Evolutionary conservation across 2,329 filamentous ascomycete genomes (phyloP), one percentile per base, ranked within the genome.

Genomic region (Colletotrichum sansevieriae): DNA sequence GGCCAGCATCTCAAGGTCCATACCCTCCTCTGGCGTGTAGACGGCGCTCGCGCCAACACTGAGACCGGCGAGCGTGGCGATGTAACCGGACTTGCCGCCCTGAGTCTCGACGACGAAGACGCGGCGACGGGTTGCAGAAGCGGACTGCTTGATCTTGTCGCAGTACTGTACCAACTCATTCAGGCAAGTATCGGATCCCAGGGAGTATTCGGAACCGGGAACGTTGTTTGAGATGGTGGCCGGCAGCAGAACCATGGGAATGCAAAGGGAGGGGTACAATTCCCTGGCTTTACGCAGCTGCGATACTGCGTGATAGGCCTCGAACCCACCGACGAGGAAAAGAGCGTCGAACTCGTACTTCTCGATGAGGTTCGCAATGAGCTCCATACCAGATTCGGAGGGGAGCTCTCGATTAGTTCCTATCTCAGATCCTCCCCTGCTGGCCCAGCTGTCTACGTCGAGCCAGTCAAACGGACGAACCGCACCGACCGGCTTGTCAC

Each of bases 171-270:
- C 94, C 44, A 99, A 86, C 63, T 97, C 94, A 82, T 99, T 99
- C 71, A 99, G 84, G 77, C 96, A 98, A 1, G 96, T 99, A 76
- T 99, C 96, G 37, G 94, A 97, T 49, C 96, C 96, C 52, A 99
- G 89, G 1, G 94, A 98, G 83, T 98, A 98, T 81, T 99, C 96
- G 0, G 95, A 97, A 44, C 96, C 96, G 0, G 96, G 96, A 4
- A 99, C 96, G 78, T 99, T 99, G 86, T 99, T 99, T 72, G 94
- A 97, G 74, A 99, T 95, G 10, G 96, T 99, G n/a, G 96, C 96
- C 0, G 96, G 96, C 29, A 99, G 86, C 47, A 98, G 87, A 61
- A 92, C 88, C 86, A 98, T 93, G 20, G 96, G 96, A 72, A 99
- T 98, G 79, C 93, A 94, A 77, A 99, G 92, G 1, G 92, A 91